Conservation (phyloP, 179 eudicot species). For the Spinacia oleracea region DNA sequence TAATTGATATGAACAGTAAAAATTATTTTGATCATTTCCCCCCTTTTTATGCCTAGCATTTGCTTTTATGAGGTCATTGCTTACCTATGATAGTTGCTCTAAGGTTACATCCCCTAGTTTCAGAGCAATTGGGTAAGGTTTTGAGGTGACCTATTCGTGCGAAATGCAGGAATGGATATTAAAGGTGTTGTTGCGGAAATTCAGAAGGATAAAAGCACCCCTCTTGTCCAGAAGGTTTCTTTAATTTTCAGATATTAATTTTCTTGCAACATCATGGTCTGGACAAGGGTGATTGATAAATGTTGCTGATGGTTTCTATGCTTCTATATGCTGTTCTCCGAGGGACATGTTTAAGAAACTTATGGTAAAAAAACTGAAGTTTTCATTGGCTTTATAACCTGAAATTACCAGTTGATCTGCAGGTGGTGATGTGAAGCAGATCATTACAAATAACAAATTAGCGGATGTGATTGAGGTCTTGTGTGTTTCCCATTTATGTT, state of each 20-base stretch:
- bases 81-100: conserved; percentile 9
- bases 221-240: conserved; percentile 80
- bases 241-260: conserved; percentile 11
- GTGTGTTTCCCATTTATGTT: conserved; percentile 28
- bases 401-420: conserved; percentile 54
- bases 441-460: conserved; percentile 48
- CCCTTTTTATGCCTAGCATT: not conserved
- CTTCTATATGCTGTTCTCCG: conserved; percentile 16
- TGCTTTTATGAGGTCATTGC: not conserved
- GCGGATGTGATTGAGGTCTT: conserved; percentile 77
- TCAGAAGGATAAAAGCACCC: conserved; percentile 78
- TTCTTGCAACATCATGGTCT: not conserved
- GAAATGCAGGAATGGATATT: conserved; percentile 93
- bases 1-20: conserved; percentile 19
- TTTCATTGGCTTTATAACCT: conserved; percentile 27
- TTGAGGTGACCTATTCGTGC: conserved; percentile 37
- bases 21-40: not conserved
- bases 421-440: conserved; percentile 96
- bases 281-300: conserved; percentile 3
- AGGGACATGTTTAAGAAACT: not conserved
- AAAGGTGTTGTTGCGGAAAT: conserved; percentile 92
- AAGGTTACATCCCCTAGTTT: conserved; percentile 19
- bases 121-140: conserved; percentile 31
- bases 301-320: conserved; percentile 9
- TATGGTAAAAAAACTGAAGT: not conserved